Base-by-base conservation (phyloP, 2,329 filamentous ascomycete genomes). In the Byssothecium circinans region DNA sequence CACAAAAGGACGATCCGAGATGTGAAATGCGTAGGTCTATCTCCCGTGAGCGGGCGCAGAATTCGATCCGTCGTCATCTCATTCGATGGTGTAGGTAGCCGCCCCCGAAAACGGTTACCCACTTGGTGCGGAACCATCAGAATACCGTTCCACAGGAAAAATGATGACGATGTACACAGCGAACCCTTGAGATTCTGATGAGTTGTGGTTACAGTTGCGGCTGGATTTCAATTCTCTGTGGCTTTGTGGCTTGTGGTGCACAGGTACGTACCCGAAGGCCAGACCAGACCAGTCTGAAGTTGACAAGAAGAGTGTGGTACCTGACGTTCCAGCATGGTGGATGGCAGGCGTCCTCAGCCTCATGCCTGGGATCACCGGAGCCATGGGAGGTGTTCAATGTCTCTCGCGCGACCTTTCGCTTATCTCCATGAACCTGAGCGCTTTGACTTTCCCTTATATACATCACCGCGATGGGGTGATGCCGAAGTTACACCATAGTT, bases 331-430 rank as follows among this genome's bases (percentile, higher is more conserved):
- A 32, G 25, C 25, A 27, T 15, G 33, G n/a, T 36, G 15, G 10
- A 18, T 5, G 3, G 14, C 11, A 19, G n/a, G 17, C n/a, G 19
- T 17, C n/a, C n/a, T n/a, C n/a, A 41, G 37, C 45, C 40, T 48
- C 29, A 33, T 33, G 15, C 33, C 18, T 43, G 40, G 45, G 22
- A 33, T 48, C 14, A 27, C 33, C 40, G 22, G 15, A 33, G 17
- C 39, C 40, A 43, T 30, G 45, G 45, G n/a, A 30, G 23, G 18
- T 11, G 4, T 15, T 19, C 15, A n/a, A 27, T 15, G 10, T 39
- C 29, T 25, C 30, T 38, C 35, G 8, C 22, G 19, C 4, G 18
- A 10, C 22, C 14, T 12, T 17, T 20, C 12, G 19, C 18, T 4
- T 22, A 23, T 38, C n/a, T 11, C 12, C 12, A 8, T n/a, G 29